Conservation (phyloP, 164 flowering plant species). For the Saururus chinensis region DNA sequence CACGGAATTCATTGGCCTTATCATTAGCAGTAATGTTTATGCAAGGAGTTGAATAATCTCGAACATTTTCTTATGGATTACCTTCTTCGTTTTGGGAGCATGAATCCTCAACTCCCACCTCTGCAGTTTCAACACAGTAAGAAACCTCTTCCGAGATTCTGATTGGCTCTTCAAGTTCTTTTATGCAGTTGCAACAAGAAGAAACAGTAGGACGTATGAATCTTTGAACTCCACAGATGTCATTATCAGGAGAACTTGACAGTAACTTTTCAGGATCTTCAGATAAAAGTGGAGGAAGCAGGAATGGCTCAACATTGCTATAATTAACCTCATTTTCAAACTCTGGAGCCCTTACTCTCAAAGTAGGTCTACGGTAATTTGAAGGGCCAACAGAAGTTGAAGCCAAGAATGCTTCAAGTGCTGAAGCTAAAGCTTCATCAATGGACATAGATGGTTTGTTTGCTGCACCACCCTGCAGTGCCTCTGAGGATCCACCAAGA, state of each 20-base stretch:
- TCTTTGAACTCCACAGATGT: too few relatives aligned
- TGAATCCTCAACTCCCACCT: too few relatives aligned
- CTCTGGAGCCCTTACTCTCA: slow-evolving; percentile 25
- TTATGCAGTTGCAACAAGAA: too few relatives aligned
- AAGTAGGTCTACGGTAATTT: slow-evolving; percentile 16
- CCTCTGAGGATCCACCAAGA: slow-evolving; percentile 16
- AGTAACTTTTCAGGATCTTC: background rate
- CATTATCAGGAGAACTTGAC: background rate
- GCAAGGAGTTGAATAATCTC: background rate
- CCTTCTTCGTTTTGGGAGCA: background rate
- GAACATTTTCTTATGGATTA: background rate
- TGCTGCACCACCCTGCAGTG: slow-evolving; percentile 11
- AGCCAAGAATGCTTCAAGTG: slow-evolving; percentile 54
- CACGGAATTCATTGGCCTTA: background rate
- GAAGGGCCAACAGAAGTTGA: slow-evolving; percentile 19
- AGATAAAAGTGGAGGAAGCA: background rate
- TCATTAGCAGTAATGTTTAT: background rate
- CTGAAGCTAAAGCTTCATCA: slow-evolving; percentile 78
- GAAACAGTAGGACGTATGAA: too few relatives aligned
- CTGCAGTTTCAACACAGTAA: too few relatives aligned
- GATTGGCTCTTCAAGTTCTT: too few relatives aligned
- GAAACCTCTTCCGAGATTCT: too few relatives aligned
- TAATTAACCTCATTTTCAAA: slow-evolving; percentile 28
- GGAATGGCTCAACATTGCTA: background rate
- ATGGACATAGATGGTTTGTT: slow-evolving; percentile 34